Percentiles rank a stretch among this genome's conserved stretches.
Evolutionary conservation across 768 basidiomycete genomes (phyloP).

Genomic region (Pisolithus sp.): DNA sequence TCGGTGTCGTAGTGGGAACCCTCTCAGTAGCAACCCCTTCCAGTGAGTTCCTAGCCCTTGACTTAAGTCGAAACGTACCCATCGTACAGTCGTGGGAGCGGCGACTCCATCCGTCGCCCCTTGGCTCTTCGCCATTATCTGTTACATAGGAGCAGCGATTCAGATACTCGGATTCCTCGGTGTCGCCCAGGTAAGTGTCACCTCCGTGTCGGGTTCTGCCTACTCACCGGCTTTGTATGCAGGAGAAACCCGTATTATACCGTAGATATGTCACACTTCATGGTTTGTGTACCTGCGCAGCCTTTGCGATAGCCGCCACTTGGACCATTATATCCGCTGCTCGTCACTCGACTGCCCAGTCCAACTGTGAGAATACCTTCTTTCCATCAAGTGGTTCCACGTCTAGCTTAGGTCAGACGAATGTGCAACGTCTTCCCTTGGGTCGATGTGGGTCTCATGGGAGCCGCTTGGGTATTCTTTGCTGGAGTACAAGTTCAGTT

Average conservation of each 20-base stretch:
- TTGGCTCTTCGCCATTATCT: slow-evolving; percentile 67
- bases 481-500: slow-evolving; percentile 65
- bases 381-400: slow-evolving; percentile 35
- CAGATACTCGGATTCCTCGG: slow-evolving; percentile 86
- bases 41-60: slow-evolving; percentile 46
- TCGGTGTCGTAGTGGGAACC: slow-evolving; percentile 62
- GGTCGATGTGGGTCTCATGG: slow-evolving; percentile 91
- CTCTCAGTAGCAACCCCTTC: slow-evolving; percentile 70
- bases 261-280: slow-evolving; percentile 68
- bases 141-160: slow-evolving; percentile 66
- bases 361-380: slow-evolving; percentile 56
- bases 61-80: neutral
- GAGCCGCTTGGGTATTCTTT: slow-evolving; percentile 76
- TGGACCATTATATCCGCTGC: slow-evolving; percentile 79
- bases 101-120: slow-evolving; percentile 73
- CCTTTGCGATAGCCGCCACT: slow-evolving; percentile 71
- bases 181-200: slow-evolving; percentile 60
- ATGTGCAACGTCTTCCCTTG: slow-evolving; percentile 90
- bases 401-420: slow-evolving; percentile 50
- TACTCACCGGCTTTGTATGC: slow-evolving; percentile 25
- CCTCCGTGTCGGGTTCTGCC: neutral
- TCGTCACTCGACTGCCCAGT: slow-evolving; percentile 65
- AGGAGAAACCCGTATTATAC: slow-evolving; percentile 66
- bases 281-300: slow-evolving; percentile 42
- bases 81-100: slow-evolving; percentile 70